Evolutionary conservation across 2,329 filamentous ascomycete species (phyloP).

Genomic region (Acarospora socialis): DNA sequence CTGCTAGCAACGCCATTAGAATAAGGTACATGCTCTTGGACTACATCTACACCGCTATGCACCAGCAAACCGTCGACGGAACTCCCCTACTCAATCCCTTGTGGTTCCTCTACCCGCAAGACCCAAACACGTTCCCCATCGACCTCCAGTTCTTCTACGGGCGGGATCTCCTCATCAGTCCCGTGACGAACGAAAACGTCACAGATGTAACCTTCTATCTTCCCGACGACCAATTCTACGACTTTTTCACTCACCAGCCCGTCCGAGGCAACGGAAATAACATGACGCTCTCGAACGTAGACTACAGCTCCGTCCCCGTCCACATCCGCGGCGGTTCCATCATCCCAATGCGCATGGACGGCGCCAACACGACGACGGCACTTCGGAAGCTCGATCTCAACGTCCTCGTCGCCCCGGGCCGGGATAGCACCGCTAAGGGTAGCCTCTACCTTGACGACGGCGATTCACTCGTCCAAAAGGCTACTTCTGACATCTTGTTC

Average conservation of each 20-base stretch:
- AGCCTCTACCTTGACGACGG: slow-evolving; percentile 68
- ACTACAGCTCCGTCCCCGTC: slow-evolving; percentile 42
- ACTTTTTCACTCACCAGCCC: slow-evolving; percentile 39
- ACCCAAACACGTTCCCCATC: slow-evolving; percentile 37
- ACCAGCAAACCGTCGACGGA: slow-evolving; percentile 45
- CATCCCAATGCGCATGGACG: slow-evolving; percentile 39
- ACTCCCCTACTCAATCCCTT: slow-evolving; percentile 54
- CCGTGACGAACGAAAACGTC: slow-evolving; percentile 37
- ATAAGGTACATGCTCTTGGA: slow-evolving; percentile 65
- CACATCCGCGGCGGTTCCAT: slow-evolving; percentile 49
- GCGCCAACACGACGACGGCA: slow-evolving; percentile 46
- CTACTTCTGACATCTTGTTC: slow-evolving; percentile 46
- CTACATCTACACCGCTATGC: slow-evolving; percentile 62
- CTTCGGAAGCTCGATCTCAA: slow-evolving; percentile 51
- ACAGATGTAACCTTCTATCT: slow-evolving; percentile 42
- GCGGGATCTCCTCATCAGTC: slow-evolving; percentile 40
- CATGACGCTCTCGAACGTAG: slow-evolving; percentile 31
- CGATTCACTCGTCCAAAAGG: slow-evolving; percentile 45
- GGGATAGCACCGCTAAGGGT: slow-evolving; percentile 49
- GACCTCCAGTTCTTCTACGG: slow-evolving; percentile 48
- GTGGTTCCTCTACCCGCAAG: slow-evolving; percentile 55
- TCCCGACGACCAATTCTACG: slow-evolving; percentile 45
- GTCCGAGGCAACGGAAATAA: slow-evolving; percentile 33
- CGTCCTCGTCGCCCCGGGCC: slow-evolving; percentile 52
- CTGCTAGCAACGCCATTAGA: slow-evolving; percentile 53